A percentile compares a stretch with the other conserved stretches of the same genome.
phyloP scores from a whole-genome alignment of 2,329 filamentous ascomycete genomes.

The Ilyonectria sp. region DNA sequence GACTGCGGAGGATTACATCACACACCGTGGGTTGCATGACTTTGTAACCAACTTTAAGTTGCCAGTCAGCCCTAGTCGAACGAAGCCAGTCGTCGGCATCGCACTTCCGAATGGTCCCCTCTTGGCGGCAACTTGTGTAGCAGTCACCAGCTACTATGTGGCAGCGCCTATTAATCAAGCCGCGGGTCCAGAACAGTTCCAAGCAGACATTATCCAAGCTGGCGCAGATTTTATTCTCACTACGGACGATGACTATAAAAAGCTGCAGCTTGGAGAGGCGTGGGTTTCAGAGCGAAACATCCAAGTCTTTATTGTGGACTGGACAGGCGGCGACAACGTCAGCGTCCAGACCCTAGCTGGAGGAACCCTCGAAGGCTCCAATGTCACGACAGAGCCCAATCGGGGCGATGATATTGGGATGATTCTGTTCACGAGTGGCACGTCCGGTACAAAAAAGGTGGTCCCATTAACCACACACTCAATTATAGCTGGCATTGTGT shows the following conservation, averaged over 20 bases:
- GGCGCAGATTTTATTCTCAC: conserved; percentile 64
- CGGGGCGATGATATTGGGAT: conserved; percentile 63
- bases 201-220: conserved; percentile 64
- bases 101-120: conserved; percentile 68
- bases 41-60: conserved; percentile 55
- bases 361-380: conserved; percentile 14
- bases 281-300: conserved; percentile 54
- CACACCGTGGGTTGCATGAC: conserved; percentile 49
- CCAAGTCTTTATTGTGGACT: conserved; percentile 57
- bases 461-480: conserved; percentile 68
- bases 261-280: conserved; percentile 53
- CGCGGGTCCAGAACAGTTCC: conserved; percentile 65
- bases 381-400: conserved; percentile 53
- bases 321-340: conserved; percentile 56
- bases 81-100: conserved; percentile 64
- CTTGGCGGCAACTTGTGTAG: conserved; percentile 65
- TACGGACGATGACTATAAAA: conserved; percentile 56
- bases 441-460: conserved; percentile 71
- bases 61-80: conserved; percentile 33
- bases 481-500: conserved; percentile 65
- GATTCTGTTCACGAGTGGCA: conserved; percentile 71
- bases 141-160: conserved; percentile 65
- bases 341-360: conserved; percentile 42
- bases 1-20: conserved; percentile 46
- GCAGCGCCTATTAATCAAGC: conserved; percentile 67